These are phyloP conservation scores for Exophiala mesophila DNA, from an alignment of 2,329 filamentous ascomycete species.

Conservation along the genomic window DNA sequence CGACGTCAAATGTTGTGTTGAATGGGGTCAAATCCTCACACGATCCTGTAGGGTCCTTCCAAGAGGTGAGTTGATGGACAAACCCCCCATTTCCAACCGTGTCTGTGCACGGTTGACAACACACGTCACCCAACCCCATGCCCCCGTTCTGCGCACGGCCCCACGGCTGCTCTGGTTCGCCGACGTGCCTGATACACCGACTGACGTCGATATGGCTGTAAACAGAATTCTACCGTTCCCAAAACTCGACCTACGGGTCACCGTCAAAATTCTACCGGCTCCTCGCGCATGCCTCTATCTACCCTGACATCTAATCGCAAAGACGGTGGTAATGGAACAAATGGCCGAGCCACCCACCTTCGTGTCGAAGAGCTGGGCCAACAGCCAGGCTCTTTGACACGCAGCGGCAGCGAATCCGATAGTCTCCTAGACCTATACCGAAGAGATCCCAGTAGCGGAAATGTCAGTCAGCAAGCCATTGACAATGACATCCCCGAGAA, in stretches of 20 bases:
- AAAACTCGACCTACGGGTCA: slow-evolving; percentile 13
- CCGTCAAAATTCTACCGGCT: slow-evolving; percentile 17
- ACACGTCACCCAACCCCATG: slow-evolving; percentile 1
- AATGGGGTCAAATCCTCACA: slow-evolving; percentile 12
- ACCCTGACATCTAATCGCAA: slow-evolving; percentile 21
- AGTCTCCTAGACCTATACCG: slow-evolving; percentile 35
- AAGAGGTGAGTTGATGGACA: slow-evolving; percentile 20
- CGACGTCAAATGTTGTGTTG: slow-evolving; percentile 11
- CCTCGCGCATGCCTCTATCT: slow-evolving; percentile 19
- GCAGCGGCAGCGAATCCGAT: slow-evolving; percentile 37
- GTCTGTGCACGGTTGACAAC: neutral
- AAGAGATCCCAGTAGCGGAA: slow-evolving; percentile 24
- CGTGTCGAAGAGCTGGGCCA: slow-evolving; percentile 31
- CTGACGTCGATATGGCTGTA: slow-evolving; percentile 2
- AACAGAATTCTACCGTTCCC: slow-evolving; percentile 16
- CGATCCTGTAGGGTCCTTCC: slow-evolving; percentile 11
- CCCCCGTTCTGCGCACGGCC: too few species aligned
- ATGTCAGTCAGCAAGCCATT: slow-evolving; percentile 19
- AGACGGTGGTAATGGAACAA: slow-evolving; percentile 13
- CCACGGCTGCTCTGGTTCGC: neutral
- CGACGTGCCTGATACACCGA: slow-evolving; percentile 15
- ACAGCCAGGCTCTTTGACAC: slow-evolving; percentile 29
- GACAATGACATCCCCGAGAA: slow-evolving; percentile 27
- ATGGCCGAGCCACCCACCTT: slow-evolving; percentile 13
- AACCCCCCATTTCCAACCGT: too few species aligned